phyloP scores from a whole-genome alignment of 2,329 filamentous ascomycete species.

The Botrytis fabae region DNA sequence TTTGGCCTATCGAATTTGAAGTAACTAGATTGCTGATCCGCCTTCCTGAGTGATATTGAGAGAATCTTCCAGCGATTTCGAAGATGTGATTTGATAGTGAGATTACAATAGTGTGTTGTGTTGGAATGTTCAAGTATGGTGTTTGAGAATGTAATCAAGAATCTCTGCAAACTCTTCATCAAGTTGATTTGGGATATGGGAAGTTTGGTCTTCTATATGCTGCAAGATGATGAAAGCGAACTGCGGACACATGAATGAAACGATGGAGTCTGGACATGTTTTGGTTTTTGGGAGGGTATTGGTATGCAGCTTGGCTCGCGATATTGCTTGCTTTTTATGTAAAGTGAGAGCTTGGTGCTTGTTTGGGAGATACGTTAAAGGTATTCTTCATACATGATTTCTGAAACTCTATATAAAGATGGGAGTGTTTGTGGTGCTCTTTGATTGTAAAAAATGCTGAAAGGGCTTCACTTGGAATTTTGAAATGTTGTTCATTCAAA shows the following conservation, averaged over 20 bases:
- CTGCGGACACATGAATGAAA: slow-evolving; percentile 10
- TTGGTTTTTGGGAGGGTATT: neutral
- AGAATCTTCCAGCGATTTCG: neutral
- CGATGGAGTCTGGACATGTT: neutral
- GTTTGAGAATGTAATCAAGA: neutral
- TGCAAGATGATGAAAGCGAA: slow-evolving; percentile 12
- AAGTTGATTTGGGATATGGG: neutral
- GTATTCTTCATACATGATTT: neutral
- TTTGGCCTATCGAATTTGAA: neutral
- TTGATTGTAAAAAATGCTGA: neutral
- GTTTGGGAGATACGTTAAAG: neutral
- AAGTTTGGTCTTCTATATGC: neutral
- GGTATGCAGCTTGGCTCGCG: neutral
- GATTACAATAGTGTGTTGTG: neutral
- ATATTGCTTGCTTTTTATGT: neutral
- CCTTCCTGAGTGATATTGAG: neutral
- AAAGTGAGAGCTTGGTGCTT: neutral
- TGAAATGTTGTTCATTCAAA: neutral
- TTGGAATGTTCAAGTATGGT: neutral
- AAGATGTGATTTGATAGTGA: neutral
- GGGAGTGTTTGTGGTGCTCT: neutral
- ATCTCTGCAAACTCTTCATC: neutral
- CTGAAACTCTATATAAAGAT: neutral
- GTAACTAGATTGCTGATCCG: neutral
- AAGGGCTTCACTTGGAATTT: neutral